Evolutionary conservation across 257 asterid genomes (phyloP).

Genomic region (Marsdenia floribunda): DNA sequence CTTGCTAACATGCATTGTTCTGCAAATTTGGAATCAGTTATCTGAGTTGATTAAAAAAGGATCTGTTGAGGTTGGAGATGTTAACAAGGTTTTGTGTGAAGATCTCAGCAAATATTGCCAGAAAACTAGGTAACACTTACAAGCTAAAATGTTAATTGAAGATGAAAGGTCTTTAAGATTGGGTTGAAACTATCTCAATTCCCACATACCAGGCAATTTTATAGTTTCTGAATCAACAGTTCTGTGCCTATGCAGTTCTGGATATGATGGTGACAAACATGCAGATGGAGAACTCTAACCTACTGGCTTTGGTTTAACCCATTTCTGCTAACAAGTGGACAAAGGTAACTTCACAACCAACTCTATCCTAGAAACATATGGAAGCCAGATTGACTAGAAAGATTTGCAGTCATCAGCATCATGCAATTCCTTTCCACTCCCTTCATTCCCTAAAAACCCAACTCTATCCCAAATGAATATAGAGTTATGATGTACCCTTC

Average conservation of each 20-base stretch:
- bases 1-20: not conserved
- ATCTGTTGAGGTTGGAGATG: constrained; percentile 60
- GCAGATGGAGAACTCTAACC: constrained; percentile 17
- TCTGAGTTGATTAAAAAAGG: constrained; percentile 76
- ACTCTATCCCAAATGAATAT: no score
- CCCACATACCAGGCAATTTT: not conserved
- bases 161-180: not conserved
- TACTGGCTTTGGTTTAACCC: no score
- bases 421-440: not conserved
- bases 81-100: constrained; percentile 71
- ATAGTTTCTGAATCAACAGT: not conserved
- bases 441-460: not conserved
- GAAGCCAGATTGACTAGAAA: not conserved
- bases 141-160: not conserved
- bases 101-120: constrained; percentile 64
- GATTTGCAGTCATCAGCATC: constrained; percentile 1
- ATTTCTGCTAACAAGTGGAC: not conserved
- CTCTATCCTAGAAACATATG: not conserved
- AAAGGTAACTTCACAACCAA: not conserved
- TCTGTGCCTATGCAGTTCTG: constrained; percentile 12
- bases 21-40: constrained; percentile 41
- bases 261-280: not conserved
- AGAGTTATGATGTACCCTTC: no score
- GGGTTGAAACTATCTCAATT: not conserved
- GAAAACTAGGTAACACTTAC: constrained; percentile 43